Percentiles rank a stretch among this genome's conserved stretches.
Conservation (phyloP, 192 early-diverging fungal genomes). For the Umbelopsis sp. region DNA sequence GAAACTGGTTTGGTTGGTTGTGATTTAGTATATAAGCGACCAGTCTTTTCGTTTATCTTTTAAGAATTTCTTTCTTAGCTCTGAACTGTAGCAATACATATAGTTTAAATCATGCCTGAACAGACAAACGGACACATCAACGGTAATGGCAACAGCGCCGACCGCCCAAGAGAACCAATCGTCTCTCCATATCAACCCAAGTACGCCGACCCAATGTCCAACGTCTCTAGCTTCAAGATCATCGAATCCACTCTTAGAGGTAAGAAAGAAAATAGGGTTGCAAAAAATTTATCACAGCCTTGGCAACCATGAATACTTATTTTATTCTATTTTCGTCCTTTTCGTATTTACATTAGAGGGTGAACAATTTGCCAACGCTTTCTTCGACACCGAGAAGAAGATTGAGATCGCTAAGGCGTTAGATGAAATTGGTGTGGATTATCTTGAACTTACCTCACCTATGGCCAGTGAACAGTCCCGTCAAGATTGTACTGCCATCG, state of each 20-base stretch:
- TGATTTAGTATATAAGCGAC: constrained; percentile 14
- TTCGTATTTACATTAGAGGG: constrained; percentile 66
- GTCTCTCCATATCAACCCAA: constrained; percentile 53
- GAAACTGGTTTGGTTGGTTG: constrained; percentile 16
- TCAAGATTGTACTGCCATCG: constrained; percentile 88
- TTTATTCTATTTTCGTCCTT: neutral
- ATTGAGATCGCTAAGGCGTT: constrained; percentile 98
- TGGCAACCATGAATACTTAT: neutral
- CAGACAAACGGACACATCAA: constrained; percentile 19
- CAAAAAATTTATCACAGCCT: neutral
- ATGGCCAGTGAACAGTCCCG: constrained; percentile 97
- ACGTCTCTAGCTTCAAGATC: constrained; percentile 91
- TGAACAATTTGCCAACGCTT: constrained; percentile 99
- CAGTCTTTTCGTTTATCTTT: neutral
- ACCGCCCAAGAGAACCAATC: constrained; percentile 28
- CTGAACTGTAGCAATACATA: neutral
- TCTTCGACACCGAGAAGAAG: constrained; percentile 97
- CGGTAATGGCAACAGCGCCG: neutral
- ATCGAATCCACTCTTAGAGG: constrained; percentile 95
- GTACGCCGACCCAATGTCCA: constrained; percentile 71
- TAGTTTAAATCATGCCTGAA: constrained; percentile 5
- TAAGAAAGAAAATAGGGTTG: constrained; percentile 40
- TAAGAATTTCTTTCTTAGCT: constrained; percentile 5
- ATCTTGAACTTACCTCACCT: constrained; percentile 96
- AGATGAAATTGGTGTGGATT: constrained; percentile 97